These are phyloP conservation scores for Lactarius trivialis DNA, from an alignment of 768 basidiomycete genomes.

Conservation along the genomic window DNA sequence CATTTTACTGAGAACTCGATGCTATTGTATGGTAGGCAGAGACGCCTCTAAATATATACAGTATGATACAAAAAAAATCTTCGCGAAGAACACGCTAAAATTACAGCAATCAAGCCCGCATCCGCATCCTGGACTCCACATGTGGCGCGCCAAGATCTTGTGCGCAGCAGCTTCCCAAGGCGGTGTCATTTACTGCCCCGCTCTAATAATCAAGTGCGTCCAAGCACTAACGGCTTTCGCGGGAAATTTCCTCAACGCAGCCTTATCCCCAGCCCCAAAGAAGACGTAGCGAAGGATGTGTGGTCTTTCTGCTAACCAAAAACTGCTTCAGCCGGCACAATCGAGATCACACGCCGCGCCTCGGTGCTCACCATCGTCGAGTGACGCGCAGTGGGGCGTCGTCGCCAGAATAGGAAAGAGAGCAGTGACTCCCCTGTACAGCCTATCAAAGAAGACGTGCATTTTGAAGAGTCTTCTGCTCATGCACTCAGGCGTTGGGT, in stretches of 20 bases:
- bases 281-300: not conserved
- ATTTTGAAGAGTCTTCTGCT: not conserved
- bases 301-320: not conserved
- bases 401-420: not conserved
- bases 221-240: not conserved
- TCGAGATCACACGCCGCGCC: not conserved
- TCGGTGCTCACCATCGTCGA: not conserved
- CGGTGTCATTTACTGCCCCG: not conserved
- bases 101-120: not conserved
- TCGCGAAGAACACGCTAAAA: not conserved
- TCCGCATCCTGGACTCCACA: not conserved
- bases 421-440: not conserved
- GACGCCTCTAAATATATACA: not conserved
- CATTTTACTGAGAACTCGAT: not conserved
- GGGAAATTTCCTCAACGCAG: not conserved
- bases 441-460: not conserved
- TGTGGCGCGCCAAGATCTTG: not conserved
- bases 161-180: not conserved
- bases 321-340: not conserved
- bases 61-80: not conserved
- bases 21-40: not conserved
- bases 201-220: not conserved
- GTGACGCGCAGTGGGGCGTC: too few relatives aligned
- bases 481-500: not conserved
- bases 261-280: not conserved